These are phyloP conservation scores for Phytopythium litorale DNA, from an alignment of 352 stramenopile genomes.

Conservation along the genomic window DNA sequence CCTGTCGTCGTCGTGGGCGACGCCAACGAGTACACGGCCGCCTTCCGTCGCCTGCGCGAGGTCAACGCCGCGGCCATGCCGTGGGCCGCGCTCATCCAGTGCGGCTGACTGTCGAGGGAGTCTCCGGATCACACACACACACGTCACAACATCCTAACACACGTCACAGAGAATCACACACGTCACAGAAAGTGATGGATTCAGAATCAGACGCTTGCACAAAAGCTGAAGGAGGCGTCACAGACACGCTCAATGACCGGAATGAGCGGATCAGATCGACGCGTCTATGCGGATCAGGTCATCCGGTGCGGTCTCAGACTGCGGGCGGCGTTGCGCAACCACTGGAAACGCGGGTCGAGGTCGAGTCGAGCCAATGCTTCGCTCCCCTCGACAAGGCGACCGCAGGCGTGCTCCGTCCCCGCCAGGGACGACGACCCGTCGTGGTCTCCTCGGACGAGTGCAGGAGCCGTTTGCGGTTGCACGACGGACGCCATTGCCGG, in stretches of 20 bases:
- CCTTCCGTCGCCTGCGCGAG: conserved; percentile 11
- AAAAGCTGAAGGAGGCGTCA: not conserved
- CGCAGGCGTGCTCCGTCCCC: no score
- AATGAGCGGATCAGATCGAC: not conserved
- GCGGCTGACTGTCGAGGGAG: conserved; percentile 7
- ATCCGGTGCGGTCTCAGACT: not conserved
- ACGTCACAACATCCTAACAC: no score
- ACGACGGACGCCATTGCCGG: no score
- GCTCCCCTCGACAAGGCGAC: no score
- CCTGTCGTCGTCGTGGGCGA: conserved; percentile 16
- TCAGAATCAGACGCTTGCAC: not conserved
- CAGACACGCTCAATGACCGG: not conserved
- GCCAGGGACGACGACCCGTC: no score
- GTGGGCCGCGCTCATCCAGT: conserved; percentile 25
- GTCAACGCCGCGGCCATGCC: conserved; percentile 15
- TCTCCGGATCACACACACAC: not conserved
- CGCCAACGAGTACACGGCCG: conserved; percentile 20
- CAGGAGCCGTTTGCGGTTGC: no score
- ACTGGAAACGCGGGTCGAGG: not conserved
- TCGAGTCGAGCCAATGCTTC: no score
- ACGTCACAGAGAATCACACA: not conserved
- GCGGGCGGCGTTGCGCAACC: not conserved
- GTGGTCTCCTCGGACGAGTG: no score
- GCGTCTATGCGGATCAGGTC: not conserved
- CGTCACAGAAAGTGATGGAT: not conserved